Evolutionary conservation across 345 rosid genomes (phyloP).

Genomic region (Melaleuca alternifolia): DNA sequence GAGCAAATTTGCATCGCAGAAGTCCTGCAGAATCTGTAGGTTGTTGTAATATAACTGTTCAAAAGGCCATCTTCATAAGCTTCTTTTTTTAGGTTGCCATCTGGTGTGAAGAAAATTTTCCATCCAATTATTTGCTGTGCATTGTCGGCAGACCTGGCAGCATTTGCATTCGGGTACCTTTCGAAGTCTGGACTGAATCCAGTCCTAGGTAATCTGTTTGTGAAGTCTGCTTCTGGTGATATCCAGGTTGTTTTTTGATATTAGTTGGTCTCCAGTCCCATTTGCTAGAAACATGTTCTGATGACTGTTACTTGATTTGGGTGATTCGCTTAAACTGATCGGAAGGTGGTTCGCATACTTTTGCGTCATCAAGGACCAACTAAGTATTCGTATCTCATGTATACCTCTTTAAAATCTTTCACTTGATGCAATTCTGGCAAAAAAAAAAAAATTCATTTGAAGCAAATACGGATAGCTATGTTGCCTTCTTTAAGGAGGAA

Average conservation of each 20-base stretch:
- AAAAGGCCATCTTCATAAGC: not conserved
- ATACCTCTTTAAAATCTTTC: not conserved
- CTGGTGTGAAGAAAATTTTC: conserved; percentile 56
- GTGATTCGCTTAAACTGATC: not conserved
- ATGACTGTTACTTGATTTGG: not conserved
- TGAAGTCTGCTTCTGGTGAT: not conserved
- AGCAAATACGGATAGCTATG: not conserved
- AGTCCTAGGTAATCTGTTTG: conserved; percentile 50
- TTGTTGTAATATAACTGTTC: not conserved
- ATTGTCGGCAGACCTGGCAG: conserved; percentile 73
- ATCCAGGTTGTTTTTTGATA: not conserved
- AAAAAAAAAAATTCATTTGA: not conserved
- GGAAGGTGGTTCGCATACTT: not conserved
- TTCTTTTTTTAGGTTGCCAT: conserved; percentile 53
- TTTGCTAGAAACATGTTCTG: no score
- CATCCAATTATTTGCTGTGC: conserved; percentile 89
- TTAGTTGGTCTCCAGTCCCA: not conserved
- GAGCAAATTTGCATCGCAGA: not conserved
- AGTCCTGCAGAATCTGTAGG: not conserved
- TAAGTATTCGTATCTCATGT: not conserved
- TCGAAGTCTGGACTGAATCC: conserved; percentile 76
- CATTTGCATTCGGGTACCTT: conserved; percentile 70
- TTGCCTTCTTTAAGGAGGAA: not conserved
- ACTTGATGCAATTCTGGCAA: not conserved
- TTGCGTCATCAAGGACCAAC: not conserved